Evolutionary conservation across 257 asterid species (phyloP).

Genomic region (Capsicum chinense): DNA sequence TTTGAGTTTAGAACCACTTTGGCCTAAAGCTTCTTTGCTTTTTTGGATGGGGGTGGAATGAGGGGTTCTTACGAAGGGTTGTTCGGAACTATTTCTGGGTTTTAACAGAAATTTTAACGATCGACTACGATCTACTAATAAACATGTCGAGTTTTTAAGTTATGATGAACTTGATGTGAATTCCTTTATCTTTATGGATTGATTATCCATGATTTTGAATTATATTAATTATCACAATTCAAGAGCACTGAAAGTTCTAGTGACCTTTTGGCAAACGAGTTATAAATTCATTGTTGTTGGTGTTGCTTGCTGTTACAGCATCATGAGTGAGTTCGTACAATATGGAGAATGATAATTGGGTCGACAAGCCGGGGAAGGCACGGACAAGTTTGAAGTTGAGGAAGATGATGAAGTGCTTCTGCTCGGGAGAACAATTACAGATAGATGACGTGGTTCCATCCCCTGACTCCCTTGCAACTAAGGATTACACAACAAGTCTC

Average conservation of each 20-base stretch:
- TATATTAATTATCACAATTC: background rate
- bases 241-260: background rate
- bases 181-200: background rate
- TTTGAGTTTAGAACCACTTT: background rate
- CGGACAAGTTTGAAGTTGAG: conserved; percentile 41
- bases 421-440: conserved; percentile 61
- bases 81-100: background rate
- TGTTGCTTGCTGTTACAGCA: conserved; percentile 40
- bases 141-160: background rate
- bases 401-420: conserved; percentile 68
- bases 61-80: background rate
- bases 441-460: conserved; percentile 58
- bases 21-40: background rate
- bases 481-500: conserved; percentile 55
- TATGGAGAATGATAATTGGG: conserved; percentile 56
- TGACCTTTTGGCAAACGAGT: conserved; percentile 6
- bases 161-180: background rate
- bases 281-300: conserved; percentile 31
- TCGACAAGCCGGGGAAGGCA: conserved; percentile 40
- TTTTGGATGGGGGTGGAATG: background rate
- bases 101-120: background rate
- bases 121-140: background rate
- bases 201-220: background rate
- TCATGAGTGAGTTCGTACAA: conserved; percentile 40
- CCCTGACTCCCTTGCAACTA: conserved; percentile 59